A percentile compares a stretch with the other conserved stretches of the same genome.
Conservation (phyloP, 352 stramenopile genomes). For the Phytopythium mirpurense region DNA sequence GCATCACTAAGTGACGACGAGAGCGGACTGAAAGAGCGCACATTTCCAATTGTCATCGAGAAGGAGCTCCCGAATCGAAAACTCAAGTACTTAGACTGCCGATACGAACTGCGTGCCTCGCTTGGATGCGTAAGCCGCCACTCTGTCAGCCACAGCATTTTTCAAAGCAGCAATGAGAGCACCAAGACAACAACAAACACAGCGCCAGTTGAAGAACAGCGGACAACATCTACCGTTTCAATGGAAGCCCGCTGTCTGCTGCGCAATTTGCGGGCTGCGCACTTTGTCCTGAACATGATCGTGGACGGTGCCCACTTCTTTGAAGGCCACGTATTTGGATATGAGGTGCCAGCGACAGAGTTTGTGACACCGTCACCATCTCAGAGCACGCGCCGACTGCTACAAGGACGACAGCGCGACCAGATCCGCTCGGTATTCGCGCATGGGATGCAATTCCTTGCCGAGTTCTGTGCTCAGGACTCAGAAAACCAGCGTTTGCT, state of each 20-base stretch:
- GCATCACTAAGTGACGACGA: background rate
- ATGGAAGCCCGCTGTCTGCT: slow-evolving; percentile 50
- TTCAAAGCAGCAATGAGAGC: background rate
- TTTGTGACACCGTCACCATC: background rate
- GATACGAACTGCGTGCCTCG: slow-evolving; percentile 27
- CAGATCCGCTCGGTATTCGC: slow-evolving; percentile 51
- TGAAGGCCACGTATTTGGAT: slow-evolving; percentile 32
- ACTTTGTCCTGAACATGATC: slow-evolving; percentile 65
- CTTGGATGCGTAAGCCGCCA: slow-evolving; percentile 42
- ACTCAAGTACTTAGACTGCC: slow-evolving; percentile 17
- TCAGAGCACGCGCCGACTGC: slow-evolving; percentile 7
- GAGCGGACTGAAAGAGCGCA: background rate
- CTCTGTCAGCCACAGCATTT: slow-evolving; percentile 40
- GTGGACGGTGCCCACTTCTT: slow-evolving; percentile 68
- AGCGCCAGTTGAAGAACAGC: background rate
- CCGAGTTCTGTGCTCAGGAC: slow-evolving; percentile 39
- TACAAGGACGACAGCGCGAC: slow-evolving; percentile 39
- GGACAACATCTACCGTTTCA: background rate
- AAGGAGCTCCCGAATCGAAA: slow-evolving; percentile 53
- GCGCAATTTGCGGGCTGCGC: slow-evolving; percentile 45
- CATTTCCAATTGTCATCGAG: slow-evolving; percentile 12
- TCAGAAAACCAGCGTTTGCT: slow-evolving; percentile 44
- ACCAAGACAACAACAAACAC: background rate
- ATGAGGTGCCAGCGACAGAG: slow-evolving; percentile 6
- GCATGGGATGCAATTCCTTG: slow-evolving; percentile 55